A percentile compares a stretch with the other conserved stretches of the same genome.
Conservation (phyloP, 1,284 basidiomycete genomes). For the Calocybe gambosa region DNA sequence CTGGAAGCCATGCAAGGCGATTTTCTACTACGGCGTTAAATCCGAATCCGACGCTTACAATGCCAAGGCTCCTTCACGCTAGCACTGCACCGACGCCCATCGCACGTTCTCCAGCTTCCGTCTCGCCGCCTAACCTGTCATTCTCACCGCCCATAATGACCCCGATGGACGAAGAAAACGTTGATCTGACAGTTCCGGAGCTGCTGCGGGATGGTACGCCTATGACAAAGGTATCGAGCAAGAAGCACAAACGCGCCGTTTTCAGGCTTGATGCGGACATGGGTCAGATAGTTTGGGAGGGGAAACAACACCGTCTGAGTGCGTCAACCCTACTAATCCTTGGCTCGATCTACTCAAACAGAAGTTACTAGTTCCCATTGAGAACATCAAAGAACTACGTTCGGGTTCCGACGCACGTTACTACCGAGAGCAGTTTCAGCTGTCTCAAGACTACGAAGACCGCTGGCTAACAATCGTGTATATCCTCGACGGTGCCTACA, state of each 20-base stretch:
- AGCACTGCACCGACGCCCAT: not conserved
- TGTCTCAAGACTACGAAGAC: slow-evolving; percentile 53
- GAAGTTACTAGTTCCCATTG: slow-evolving; percentile 66
- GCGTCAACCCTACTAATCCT: slow-evolving; percentile 4
- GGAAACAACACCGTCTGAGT: slow-evolving; percentile 20
- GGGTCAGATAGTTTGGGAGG: slow-evolving; percentile 23
- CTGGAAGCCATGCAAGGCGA: slow-evolving; percentile 7
- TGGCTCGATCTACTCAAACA: not conserved
- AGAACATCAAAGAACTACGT: slow-evolving; percentile 89
- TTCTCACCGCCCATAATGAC: not conserved
- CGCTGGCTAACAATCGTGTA: slow-evolving; percentile 80
- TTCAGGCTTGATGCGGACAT: slow-evolving; percentile 22
- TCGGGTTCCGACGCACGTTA: slow-evolving; percentile 71
- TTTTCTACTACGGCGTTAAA: slow-evolving; percentile 7
- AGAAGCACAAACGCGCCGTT: slow-evolving; percentile 19
- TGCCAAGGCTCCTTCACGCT: slow-evolving; percentile 7
- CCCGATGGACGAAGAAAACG: slow-evolving; percentile 8
- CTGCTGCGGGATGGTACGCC: slow-evolving; percentile 19
- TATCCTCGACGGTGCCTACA: slow-evolving; percentile 76
- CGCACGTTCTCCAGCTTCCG: not conserved
- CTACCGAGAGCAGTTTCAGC: slow-evolving; percentile 74
- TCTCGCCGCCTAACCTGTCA: not conserved
- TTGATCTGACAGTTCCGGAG: slow-evolving; percentile 18
- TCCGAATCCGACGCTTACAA: slow-evolving; percentile 9
- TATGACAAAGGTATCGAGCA: slow-evolving; percentile 24